Evolutionary conservation across 2,329 filamentous ascomycete species (phyloP).

Genomic region (Xenosphaeropsis pyriputrescens): DNA sequence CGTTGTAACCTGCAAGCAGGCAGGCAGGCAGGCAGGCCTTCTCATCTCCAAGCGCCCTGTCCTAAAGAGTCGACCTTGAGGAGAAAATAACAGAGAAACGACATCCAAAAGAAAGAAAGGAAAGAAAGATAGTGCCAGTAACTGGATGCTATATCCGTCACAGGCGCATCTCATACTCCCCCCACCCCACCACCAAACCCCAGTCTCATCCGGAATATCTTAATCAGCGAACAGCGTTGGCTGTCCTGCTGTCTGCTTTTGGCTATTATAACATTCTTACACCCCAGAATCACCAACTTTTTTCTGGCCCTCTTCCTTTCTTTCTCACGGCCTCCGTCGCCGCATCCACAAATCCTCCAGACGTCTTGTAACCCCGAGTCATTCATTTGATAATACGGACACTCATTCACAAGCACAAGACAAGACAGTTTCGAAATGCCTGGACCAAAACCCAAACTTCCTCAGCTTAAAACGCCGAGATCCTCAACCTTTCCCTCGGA

Average conservation of each 20-base stretch:
- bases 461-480: constrained; percentile 46
- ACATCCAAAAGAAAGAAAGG: too few relatives aligned
- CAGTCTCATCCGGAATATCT: constrained; percentile 6
- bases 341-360: constrained; percentile 13
- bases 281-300: constrained; percentile 1
- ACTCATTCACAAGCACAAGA: constrained; percentile 9
- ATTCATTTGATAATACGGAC: constrained; percentile 11
- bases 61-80: not conserved
- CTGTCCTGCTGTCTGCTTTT: constrained; percentile 4
- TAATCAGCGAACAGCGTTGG: constrained; percentile 4
- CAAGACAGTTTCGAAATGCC: constrained; percentile 14
- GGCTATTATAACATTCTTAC: constrained; percentile 15
- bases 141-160: not conserved
- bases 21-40: not conserved
- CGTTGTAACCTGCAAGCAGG: not conserved
- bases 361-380: constrained; percentile 12
- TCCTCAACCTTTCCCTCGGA: constrained; percentile 46
- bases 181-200: constrained; percentile 6
- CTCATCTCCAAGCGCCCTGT: not conserved
- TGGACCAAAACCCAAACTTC: constrained; percentile 34
- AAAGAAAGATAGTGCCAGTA: not conserved
- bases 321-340: constrained; percentile 8
- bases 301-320: constrained; percentile 5
- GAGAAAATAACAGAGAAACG: not conserved
- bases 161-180: constrained; percentile 9